These are phyloP conservation scores for Rhizopogon vesiculosus DNA, from an alignment of 768 basidiomycete genomes.

Conservation along the genomic window DNA sequence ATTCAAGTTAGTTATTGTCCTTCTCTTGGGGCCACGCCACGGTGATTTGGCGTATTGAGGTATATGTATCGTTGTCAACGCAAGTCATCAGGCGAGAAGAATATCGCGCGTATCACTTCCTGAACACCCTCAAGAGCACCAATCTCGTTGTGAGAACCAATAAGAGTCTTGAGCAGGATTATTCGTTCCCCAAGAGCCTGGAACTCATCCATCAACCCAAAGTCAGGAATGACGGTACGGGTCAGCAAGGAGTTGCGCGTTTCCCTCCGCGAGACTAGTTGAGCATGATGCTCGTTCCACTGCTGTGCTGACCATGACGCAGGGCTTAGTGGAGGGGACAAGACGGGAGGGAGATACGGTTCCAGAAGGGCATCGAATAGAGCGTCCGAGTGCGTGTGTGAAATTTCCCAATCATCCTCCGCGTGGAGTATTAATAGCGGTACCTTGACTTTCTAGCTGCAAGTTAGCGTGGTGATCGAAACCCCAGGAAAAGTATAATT, in stretches of 20 bases:
- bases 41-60: neutral
- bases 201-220: slow-evolving; percentile 55
- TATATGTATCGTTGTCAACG: neutral
- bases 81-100: neutral
- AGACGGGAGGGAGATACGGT: slow-evolving; percentile 50
- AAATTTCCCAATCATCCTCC: slow-evolving; percentile 70
- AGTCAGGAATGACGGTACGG: slow-evolving; percentile 38
- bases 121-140: slow-evolving; percentile 65
- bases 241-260: slow-evolving; percentile 42
- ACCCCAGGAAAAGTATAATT: neutral
- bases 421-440: slow-evolving; percentile 75
- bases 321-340: slow-evolving; percentile 29
- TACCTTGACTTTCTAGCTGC: slow-evolving; percentile 53
- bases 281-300: slow-evolving; percentile 38
- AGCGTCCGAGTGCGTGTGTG: slow-evolving; percentile 57
- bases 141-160: slow-evolving; percentile 56
- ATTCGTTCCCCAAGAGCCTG: slow-evolving; percentile 39
- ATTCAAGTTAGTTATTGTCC: too few relatives aligned
- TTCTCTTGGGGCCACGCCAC: too few relatives aligned
- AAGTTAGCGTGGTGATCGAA: neutral
- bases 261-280: slow-evolving; percentile 34
- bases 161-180: slow-evolving; percentile 50
- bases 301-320: slow-evolving; percentile 31
- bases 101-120: slow-evolving; percentile 39
- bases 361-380: slow-evolving; percentile 69